phyloP scores from a whole-genome alignment of 164 flowering plant species.

The Magnolia officinalis region DNA sequence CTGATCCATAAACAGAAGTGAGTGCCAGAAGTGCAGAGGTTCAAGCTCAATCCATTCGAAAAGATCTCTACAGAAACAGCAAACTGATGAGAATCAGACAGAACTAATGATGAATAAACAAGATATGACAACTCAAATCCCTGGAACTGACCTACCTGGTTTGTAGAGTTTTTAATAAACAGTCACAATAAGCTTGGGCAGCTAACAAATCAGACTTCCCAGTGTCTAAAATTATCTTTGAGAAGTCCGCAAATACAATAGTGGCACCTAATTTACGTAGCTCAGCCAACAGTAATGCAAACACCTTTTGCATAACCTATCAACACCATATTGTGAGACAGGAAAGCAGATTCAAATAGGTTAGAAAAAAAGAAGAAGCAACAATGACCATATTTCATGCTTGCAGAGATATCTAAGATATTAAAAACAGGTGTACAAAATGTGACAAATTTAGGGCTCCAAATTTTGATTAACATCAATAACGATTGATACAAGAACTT shows the following conservation, averaged over 20 bases:
- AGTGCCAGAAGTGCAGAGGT: constrained; percentile 79
- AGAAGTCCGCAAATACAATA: constrained; percentile 82
- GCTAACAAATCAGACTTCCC: constrained; percentile 76
- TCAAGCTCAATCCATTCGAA: constrained; percentile 99
- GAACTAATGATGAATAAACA: constrained; percentile 1
- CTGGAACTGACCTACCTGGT: constrained; percentile 48
- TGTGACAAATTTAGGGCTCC: neutral
- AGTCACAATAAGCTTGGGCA: constrained; percentile 90
- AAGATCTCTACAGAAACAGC: constrained; percentile 57
- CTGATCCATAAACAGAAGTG: constrained; percentile 97
- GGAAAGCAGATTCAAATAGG: neutral
- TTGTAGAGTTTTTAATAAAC: constrained; percentile 74
- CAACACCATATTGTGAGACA: neutral
- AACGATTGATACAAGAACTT: neutral
- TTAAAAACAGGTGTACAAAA: neutral
- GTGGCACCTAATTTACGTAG: constrained; percentile 86
- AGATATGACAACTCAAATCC: neutral
- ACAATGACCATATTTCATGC: neutral
- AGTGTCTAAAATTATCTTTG: constrained; percentile 84
- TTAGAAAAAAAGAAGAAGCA: neutral
- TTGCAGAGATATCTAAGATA: neutral
- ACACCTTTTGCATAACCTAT: constrained; percentile 95
- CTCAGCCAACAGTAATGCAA: constrained; percentile 85
- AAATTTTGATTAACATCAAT: neutral
- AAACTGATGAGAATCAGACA: neutral